phyloP scores from a whole-genome alignment of 148 eudicot genomes.

The Rhododendron ferrugineum region DNA sequence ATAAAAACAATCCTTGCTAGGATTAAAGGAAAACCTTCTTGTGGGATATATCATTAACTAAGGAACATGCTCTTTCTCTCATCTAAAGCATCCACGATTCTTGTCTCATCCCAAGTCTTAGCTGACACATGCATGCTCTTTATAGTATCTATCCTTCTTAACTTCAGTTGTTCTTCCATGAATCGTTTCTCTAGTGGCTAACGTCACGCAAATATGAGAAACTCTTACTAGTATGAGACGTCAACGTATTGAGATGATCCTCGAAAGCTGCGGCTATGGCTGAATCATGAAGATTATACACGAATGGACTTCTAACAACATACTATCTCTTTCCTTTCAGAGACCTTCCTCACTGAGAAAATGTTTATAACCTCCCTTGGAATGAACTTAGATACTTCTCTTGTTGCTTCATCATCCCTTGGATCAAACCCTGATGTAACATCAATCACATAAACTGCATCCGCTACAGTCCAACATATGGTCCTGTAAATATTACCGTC shows the following conservation, averaged over 20 bases:
- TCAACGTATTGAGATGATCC: slow-evolving; percentile 25
- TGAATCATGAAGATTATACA: slow-evolving; percentile 4
- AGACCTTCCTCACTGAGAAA: slow-evolving; percentile 32
- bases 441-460: slow-evolving; percentile 40
- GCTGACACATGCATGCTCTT: no score
- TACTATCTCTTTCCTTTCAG: slow-evolving; percentile 42
- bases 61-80: no score
- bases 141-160: no score
- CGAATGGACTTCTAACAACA: slow-evolving; percentile 28
- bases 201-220: no score
- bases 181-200: no score
- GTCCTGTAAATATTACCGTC: slow-evolving; percentile 19
- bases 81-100: no score
- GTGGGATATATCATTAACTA: no score
- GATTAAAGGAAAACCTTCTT: no score
- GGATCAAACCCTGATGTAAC: slow-evolving; percentile 30
- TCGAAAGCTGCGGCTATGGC: slow-evolving; percentile 13
- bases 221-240: slow-evolving; percentile 14
- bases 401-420: slow-evolving; percentile 33
- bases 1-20: no score
- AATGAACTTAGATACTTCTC: slow-evolving; percentile 31
- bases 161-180: no score
- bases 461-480: slow-evolving; percentile 41
- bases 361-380: slow-evolving; percentile 41
- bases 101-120: no score